Evolutionary conservation across 2,329 filamentous ascomycete species (phyloP).

Genomic region (Metarhizium rileyi): DNA sequence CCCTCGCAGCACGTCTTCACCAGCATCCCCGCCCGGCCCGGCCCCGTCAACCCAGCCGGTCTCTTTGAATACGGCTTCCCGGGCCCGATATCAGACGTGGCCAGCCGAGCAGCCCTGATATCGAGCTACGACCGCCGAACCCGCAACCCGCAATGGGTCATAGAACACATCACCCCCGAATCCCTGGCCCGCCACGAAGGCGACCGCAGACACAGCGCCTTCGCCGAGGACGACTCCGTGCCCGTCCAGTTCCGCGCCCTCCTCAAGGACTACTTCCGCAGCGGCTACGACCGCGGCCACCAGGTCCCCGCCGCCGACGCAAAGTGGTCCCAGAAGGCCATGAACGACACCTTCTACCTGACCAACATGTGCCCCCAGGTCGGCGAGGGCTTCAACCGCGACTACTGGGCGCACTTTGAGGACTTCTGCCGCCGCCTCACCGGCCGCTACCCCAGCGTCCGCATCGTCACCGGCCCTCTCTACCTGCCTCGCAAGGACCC

Average conservation of each 20-base stretch:
- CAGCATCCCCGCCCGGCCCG: slow-evolving; percentile 18
- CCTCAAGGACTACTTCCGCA: slow-evolving; percentile 89
- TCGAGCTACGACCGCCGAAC: slow-evolving; percentile 85
- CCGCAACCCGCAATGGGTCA: slow-evolving; percentile 89
- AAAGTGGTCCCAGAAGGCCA: slow-evolving; percentile 88
- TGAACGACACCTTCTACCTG: slow-evolving; percentile 90
- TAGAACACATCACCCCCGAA: slow-evolving; percentile 88
- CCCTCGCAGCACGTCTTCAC: slow-evolving; percentile 50
- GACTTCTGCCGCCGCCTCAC: slow-evolving; percentile 89
- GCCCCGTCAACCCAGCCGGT: slow-evolving; percentile 62
- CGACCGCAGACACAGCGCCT: slow-evolving; percentile 75
- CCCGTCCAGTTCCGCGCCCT: slow-evolving; percentile 82
- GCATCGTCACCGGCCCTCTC: slow-evolving; percentile 86
- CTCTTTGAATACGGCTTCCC: slow-evolving; percentile 86
- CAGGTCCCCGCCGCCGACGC: slow-evolving; percentile 95
- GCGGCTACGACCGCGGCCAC: slow-evolving; percentile 90
- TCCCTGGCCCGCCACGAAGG: slow-evolving; percentile 67
- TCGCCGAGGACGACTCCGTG: slow-evolving; percentile 71
- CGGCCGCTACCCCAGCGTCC: slow-evolving; percentile 69
- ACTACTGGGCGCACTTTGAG: slow-evolving; percentile 99
- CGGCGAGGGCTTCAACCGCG: slow-evolving; percentile 94
- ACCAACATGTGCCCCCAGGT: slow-evolving; percentile 98
- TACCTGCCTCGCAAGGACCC: slow-evolving; percentile 82
- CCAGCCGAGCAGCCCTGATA: slow-evolving; percentile 64
- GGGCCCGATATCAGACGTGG: slow-evolving; percentile 76